A percentile compares a stretch with the other conserved stretches of the same genome.
Conservation (phyloP, 2,329 filamentous ascomycete species). For the Ophiocordyceps camponoti-rufipedis region DNA sequence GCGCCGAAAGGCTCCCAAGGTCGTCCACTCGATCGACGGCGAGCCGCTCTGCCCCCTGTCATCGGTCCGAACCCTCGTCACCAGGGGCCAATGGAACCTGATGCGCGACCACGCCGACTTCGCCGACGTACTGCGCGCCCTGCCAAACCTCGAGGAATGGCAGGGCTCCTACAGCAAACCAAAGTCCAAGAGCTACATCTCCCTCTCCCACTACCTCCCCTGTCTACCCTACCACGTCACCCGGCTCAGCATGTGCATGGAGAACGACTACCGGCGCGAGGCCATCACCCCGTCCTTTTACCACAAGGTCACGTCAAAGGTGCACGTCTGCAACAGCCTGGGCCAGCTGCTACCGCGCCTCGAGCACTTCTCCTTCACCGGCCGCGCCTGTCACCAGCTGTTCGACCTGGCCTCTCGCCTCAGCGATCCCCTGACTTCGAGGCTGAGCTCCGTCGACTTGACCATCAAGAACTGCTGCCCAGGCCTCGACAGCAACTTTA, state of each 20-base stretch:
- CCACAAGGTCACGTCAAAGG: conserved; percentile 35
- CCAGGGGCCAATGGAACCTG: conserved; percentile 63
- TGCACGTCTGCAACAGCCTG: conserved; percentile 48
- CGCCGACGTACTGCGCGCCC: conserved; percentile 36
- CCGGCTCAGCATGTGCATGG: conserved; percentile 48
- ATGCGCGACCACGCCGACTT: conserved; percentile 48
- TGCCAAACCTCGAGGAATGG: conserved; percentile 48
- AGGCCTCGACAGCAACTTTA: conserved; percentile 30
- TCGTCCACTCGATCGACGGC: conserved; percentile 19
- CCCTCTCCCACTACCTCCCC: conserved; percentile 45
- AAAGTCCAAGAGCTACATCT: conserved; percentile 56
- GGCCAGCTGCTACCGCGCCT: conserved; percentile 41
- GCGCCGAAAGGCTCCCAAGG: conserved; percentile 54
- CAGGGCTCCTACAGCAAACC: conserved; percentile 50
- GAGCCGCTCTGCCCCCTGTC: conserved; percentile 24
- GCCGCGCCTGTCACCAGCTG: conserved; percentile 50
- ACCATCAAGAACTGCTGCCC: conserved; percentile 61
- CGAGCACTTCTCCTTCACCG: conserved; percentile 54
- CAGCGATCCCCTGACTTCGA: conserved; percentile 27
- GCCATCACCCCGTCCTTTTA: conserved; percentile 40
- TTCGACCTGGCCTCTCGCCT: conserved; percentile 39
- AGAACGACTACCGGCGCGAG: conserved; percentile 53
- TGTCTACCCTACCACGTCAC: conserved; percentile 38
- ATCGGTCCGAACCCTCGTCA: conserved; percentile 48
- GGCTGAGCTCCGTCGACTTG: conserved; percentile 48